A percentile compares a stretch with the other conserved stretches of the same genome.
These are phyloP conservation scores for Polygonum aviculare DNA, from an alignment of 148 eudicot species.

Conservation along the genomic window DNA sequence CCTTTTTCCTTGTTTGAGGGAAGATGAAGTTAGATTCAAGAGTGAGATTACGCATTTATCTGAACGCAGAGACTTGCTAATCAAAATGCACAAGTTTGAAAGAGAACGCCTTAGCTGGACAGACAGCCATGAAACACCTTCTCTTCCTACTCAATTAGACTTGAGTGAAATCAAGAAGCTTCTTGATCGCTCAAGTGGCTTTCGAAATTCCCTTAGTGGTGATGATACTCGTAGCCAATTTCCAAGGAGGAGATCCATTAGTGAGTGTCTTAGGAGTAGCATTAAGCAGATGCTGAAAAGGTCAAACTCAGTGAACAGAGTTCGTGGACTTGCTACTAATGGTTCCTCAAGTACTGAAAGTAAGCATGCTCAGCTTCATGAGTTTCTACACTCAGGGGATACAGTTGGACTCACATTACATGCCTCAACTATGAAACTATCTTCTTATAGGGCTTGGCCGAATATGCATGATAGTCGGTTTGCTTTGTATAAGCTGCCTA, in stretches of 20 bases:
- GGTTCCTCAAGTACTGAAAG: slow-evolving; percentile 43
- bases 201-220: slow-evolving; percentile 29
- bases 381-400: slow-evolving; percentile 57
- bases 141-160: slow-evolving; percentile 38
- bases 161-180: slow-evolving; percentile 48
- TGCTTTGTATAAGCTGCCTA: slow-evolving; percentile 75
- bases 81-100: slow-evolving; percentile 41
- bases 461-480: slow-evolving; percentile 74
- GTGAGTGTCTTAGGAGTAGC: slow-evolving; percentile 49
- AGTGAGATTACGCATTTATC: slow-evolving; percentile 24
- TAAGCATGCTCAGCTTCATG: slow-evolving; percentile 61
- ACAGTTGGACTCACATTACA: slow-evolving; percentile 60
- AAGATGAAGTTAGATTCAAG: slow-evolving; percentile 27
- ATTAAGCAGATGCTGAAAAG: slow-evolving; percentile 49
- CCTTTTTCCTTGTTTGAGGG: slow-evolving; percentile 48
- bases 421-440: slow-evolving; percentile 57
- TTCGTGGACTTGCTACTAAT: slow-evolving; percentile 30
- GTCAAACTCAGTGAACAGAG: slow-evolving; percentile 41
- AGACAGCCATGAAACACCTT: slow-evolving; percentile 23
- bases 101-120: slow-evolving; percentile 27
- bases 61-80: slow-evolving; percentile 44
- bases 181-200: slow-evolving; percentile 42
- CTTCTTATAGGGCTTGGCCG: slow-evolving; percentile 79
- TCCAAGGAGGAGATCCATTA: slow-evolving; percentile 47
- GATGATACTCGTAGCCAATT: slow-evolving; percentile 34